A percentile compares a stretch with the other conserved stretches of the same genome.
These are phyloP conservation scores for Hypomontagnella submonticulosa DNA, from an alignment of 495 filamentous ascomycete species.

Conservation along the genomic window DNA sequence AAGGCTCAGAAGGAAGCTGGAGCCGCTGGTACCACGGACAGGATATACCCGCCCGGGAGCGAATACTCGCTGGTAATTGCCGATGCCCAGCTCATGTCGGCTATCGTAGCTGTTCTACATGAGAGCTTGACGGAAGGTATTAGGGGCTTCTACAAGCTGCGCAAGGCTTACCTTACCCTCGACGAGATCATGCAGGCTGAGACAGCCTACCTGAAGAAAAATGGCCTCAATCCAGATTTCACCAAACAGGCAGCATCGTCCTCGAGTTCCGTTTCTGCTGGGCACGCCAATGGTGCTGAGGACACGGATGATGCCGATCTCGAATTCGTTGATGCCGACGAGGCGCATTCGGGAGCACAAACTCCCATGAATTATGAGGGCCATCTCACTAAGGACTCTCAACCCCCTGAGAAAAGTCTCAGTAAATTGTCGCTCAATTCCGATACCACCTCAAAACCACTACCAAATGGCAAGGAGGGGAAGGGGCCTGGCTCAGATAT, in stretches of 20 bases:
- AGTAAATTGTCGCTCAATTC: constrained; percentile 37
- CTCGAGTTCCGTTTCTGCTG: constrained; percentile 27
- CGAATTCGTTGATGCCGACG: constrained; percentile 48
- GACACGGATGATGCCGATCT: constrained; percentile 44
- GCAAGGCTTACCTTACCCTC: constrained; percentile 88
- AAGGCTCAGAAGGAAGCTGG: constrained; percentile 70
- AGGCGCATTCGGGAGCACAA: constrained; percentile 44
- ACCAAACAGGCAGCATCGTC: constrained; percentile 19
- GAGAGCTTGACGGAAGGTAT: constrained; percentile 93
- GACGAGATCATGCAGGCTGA: constrained; percentile 73
- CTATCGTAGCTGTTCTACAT: constrained; percentile 87
- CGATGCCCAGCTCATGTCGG: constrained; percentile 87
- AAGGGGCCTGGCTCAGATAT: constrained; percentile 55
- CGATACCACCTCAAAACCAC: constrained; percentile 13
- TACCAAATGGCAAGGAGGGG: neutral
- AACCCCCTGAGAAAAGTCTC: constrained; percentile 29
- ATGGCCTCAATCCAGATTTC: constrained; percentile 26
- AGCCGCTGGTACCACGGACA: constrained; percentile 41
- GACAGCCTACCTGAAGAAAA: constrained; percentile 52
- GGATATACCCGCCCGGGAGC: constrained; percentile 79
- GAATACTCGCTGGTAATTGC: constrained; percentile 83
- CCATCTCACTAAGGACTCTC: constrained; percentile 27
- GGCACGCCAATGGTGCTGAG: constrained; percentile 16
- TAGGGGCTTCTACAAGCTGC: constrained; percentile 90
- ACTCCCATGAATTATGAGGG: constrained; percentile 42